Evolutionary conservation across 805 yeast species (phyloP), one percentile per base, ranked within the genome.

Genomic region (Blastobotrys mokoenaii): DNA sequence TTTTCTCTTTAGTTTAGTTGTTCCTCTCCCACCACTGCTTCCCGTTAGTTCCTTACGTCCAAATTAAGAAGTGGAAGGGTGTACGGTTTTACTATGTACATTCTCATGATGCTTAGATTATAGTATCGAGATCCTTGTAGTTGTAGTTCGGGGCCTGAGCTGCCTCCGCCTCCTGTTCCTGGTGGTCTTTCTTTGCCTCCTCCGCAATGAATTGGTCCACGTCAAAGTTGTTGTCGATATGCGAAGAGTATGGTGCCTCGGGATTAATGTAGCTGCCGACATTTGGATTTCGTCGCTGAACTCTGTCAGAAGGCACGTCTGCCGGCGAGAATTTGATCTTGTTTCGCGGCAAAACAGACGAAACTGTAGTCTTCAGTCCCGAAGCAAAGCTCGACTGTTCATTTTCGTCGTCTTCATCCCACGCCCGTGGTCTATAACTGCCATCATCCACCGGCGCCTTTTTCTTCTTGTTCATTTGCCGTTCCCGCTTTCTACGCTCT

Each of bases 201-300:
- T 42, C 40, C 27, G 35, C 15, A 34, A 42, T 42, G 20, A 42
- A 42, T 15, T 25, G 11, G 33, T 42, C 45, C 18, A 20, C 22
- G 7, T 42, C 45, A 42, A 42, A 42, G 2, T 42, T 15, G 35
- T 34, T 22, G 16, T 42, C 40, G 22, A 42, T 42, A 25, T 42
- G 45, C 7, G 34, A 20, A 11, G 16, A 16, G 6, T 33, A 27
- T 10, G 44, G 17, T 15, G 8, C 12, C 11, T 30, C 8, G 3
- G 44, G 44, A 20, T 38, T 17, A 11, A 7, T 12, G 14, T 33
- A 33, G n/a, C n/a, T n/a, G n/a, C n/a, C n/a, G n/a, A n/a, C n/a
- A n/a, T n/a, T n/a, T 9, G 31, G 31, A 29, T 29, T 29, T 9
- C 11, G 11, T 29, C 32, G 11, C 9, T 9, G 12, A 29, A 9